phyloP scores from a whole-genome alignment of 2,329 filamentous ascomycete genomes.

The Didymella sp. region DNA sequence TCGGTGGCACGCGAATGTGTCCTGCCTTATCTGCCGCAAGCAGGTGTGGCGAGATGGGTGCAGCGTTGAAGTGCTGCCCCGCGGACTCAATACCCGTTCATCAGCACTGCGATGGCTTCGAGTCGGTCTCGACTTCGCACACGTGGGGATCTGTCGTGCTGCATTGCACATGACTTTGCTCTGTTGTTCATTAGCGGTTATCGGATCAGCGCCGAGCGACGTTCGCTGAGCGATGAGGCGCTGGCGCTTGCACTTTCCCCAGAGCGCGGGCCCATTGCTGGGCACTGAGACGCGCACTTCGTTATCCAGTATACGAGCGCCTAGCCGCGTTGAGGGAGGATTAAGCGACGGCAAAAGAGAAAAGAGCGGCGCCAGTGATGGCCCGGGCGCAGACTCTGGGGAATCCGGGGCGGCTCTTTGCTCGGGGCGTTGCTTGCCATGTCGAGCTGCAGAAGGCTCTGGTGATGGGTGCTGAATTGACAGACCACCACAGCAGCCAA shows the following conservation, averaged over 20 bases:
- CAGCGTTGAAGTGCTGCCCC: background rate
- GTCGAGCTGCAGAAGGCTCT: background rate
- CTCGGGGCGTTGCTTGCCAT: constrained; percentile 12
- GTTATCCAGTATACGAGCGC: constrained; percentile 1
- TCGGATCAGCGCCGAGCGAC: constrained; percentile 12
- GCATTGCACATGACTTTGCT: constrained; percentile 6
- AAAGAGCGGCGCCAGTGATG: constrained; percentile 1
- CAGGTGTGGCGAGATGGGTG: background rate
- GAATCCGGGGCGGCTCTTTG: constrained; percentile 17
- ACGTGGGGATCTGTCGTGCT: constrained; percentile 16
- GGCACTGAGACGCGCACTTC: background rate
- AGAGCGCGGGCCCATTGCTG: constrained; percentile 6
- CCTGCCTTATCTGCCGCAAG: background rate
- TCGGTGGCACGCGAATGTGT: constrained; percentile 1
- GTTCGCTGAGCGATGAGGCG: constrained; percentile 10
- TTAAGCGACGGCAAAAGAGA: constrained; percentile 9
- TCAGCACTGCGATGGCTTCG: background rate
- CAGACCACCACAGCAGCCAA: background rate
- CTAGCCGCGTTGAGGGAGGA: constrained; percentile 10
- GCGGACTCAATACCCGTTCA: background rate
- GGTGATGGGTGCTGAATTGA: background rate
- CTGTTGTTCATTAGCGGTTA: constrained; percentile 9
- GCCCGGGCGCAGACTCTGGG: constrained; percentile 12
- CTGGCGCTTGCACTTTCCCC: constrained; percentile 10
- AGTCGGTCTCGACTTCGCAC: constrained; percentile 11